Evolutionary conservation across 352 stramenopile genomes (phyloP), one percentile per base, ranked within the genome.

Genomic region (Phytophthora europaea): DNA sequence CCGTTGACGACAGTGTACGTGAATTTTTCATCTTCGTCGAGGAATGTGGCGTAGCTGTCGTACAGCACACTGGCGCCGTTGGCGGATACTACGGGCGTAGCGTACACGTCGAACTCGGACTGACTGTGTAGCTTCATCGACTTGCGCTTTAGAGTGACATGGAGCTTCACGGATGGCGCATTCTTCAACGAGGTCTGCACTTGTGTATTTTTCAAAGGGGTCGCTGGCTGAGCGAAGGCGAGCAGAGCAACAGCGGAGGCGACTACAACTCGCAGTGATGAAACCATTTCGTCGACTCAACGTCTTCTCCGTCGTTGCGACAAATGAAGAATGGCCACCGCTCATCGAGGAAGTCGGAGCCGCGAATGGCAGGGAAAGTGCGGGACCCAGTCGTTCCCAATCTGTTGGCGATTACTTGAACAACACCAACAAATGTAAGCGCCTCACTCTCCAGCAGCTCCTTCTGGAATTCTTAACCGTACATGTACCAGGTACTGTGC

Each of bases 71-170:
- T 63, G 33, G 12, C 43, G 4, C 58, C 52, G 23, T 63, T 56
- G 7, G 53, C 20, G 0, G 63, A 70, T 36, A 78, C 62, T 6
- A 82, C 55, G 0, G 70, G 76, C 7, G 62, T 76, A 0, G 69
- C 79, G 28, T 75, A 75, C 8, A 83, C 55, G 22, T 82, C 54
- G 36, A 81, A 78, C 56, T 75, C 50, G 50, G 73, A 70, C 7
- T 73, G 47, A 12, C 73, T 70, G 36, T 78, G 67, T 12, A 83
- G 33, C 7, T 53, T 36, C 73, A 84, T 81, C 8, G 63, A 56
- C 28, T 56, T 61, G 10, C 76, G 70, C 55, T 84, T 80, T 43
- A 82, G 38, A 0, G 57, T 71, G 50, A 82, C 67, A 18, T 73
- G 72, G 5, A 86, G 63, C 15, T 65, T 68, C 8, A 84, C 47